These are phyloP conservation scores for Durio zibethinus DNA, from an alignment of 345 rosid genomes.

Conservation along the genomic window DNA sequence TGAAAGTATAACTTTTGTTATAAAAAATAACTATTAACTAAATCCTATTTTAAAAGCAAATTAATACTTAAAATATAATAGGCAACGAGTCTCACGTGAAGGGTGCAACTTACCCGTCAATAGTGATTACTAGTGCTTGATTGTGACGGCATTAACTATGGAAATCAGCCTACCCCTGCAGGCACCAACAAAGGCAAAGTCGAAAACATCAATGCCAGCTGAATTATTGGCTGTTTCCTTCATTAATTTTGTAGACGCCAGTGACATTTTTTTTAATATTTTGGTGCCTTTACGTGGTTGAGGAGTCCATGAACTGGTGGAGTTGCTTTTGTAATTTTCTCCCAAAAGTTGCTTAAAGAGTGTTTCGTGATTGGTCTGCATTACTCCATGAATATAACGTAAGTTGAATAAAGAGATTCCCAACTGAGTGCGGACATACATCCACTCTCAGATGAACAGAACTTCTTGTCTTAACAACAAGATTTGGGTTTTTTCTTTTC, in stretches of 20 bases:
- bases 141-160: no score
- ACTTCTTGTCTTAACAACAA: neutral
- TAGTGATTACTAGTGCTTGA: no score
- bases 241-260: neutral
- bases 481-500: neutral
- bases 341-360: neutral
- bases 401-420: neutral
- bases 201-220: neutral
- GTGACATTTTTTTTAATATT: neutral
- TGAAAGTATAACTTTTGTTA: no score
- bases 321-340: conserved; percentile 5
- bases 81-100: no score
- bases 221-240: neutral
- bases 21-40: no score
- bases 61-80: no score
- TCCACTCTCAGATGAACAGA: conserved; percentile 8
- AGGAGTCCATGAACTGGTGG: neutral
- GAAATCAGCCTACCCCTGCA: no score
- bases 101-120: no score
- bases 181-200: no score
- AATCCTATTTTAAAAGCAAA: no score
- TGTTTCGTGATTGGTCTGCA: conserved; percentile 4
- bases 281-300: neutral
- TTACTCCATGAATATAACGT: neutral
- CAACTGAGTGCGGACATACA: neutral